A percentile compares a stretch with the other conserved stretches of the same genome.
Conservation (phyloP, 129 eudicot genomes). For the Deinandra increscens region DNA sequence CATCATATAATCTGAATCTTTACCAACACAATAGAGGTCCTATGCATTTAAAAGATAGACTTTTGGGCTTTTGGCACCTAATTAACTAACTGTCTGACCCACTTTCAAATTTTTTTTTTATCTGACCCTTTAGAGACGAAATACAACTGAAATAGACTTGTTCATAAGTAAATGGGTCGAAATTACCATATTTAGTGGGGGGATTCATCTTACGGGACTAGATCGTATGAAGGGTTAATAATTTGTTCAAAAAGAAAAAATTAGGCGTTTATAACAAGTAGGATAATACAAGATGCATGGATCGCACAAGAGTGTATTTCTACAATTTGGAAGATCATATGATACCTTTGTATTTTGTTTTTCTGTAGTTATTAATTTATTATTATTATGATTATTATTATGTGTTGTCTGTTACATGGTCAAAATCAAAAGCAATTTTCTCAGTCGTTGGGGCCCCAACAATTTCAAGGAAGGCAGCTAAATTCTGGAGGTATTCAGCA, state of each 20-base stretch:
- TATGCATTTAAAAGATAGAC: background rate
- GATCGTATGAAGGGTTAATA: too few species aligned
- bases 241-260: too few species aligned
- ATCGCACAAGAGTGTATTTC: background rate
- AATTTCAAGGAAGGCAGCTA: conserved; percentile 79
- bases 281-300: too few species aligned
- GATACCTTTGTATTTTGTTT: conserved; percentile 1
- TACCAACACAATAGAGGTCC: background rate
- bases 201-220: too few species aligned
- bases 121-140: background rate
- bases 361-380: background rate
- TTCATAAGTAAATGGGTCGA: too few species aligned
- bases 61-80: background rate
- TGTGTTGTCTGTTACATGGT: conserved; percentile 60
- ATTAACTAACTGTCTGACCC: background rate
- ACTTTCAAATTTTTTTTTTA: background rate
- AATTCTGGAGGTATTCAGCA: conserved; percentile 75
- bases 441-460: conserved; percentile 79
- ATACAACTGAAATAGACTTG: too few species aligned
- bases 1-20: background rate
- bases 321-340: background rate
- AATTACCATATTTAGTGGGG: too few species aligned
- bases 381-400: conserved; percentile 1
- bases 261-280: too few species aligned
- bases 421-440: conserved; percentile 88